Conservation (phyloP, 2,329 filamentous ascomycete genomes). For the Pestalotiopsis sp. region DNA sequence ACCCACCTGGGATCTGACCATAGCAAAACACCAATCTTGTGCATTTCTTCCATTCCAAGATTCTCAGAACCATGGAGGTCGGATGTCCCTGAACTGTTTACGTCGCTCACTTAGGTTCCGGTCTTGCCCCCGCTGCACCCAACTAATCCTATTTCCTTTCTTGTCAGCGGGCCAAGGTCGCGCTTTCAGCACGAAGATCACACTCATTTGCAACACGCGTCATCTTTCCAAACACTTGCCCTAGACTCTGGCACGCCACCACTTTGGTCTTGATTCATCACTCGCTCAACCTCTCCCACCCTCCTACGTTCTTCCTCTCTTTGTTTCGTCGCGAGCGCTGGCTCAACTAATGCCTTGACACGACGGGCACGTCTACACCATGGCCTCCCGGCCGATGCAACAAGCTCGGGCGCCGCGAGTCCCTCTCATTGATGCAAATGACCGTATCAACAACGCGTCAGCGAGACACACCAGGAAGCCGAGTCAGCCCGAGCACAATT, state of each 20-base stretch:
- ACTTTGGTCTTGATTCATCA: background rate
- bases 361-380: slow-evolving; percentile 17
- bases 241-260: background rate
- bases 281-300: background rate
- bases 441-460: slow-evolving; percentile 27
- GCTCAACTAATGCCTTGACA: slow-evolving; percentile 10
- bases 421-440: slow-evolving; percentile 33
- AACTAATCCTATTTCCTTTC: background rate
- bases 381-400: slow-evolving; percentile 24
- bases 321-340: background rate
- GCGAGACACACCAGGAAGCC: slow-evolving; percentile 21
- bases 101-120: background rate
- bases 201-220: background rate
- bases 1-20: too few relatives aligned
- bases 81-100: background rate
- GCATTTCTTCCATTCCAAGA: background rate
- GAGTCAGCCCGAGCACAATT: slow-evolving; percentile 12
- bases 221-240: background rate
- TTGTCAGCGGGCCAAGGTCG: background rate
- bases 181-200: background rate
- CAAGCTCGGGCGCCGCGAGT: slow-evolving; percentile 23
- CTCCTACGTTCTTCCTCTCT: background rate
- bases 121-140: background rate
- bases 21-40: background rate
- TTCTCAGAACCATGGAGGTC: background rate